Conservation (phyloP, 129 eudicot genomes). For the Scalesia atractyloides region DNA sequence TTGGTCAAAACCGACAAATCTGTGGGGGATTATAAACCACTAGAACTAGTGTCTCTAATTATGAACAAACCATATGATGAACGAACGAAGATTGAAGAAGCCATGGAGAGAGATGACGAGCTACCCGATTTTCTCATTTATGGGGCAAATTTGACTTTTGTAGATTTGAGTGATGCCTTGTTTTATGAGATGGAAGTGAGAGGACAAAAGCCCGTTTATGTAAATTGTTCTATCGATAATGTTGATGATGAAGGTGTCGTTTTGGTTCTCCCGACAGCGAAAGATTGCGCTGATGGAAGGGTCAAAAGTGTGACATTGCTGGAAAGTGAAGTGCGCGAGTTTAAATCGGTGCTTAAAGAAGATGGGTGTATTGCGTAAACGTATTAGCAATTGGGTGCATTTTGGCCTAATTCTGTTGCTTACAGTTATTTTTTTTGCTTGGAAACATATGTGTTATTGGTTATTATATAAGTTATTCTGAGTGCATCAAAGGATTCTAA, state of each 20-base stretch:
- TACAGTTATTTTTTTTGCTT: no score
- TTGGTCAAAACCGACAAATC: constrained; percentile 40
- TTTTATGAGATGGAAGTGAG: constrained; percentile 56
- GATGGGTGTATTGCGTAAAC: constrained; percentile 39
- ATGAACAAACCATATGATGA: constrained; percentile 38
- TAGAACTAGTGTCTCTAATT: constrained; percentile 43
- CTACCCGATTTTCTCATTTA: constrained; percentile 52
- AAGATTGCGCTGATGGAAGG: constrained; percentile 34
- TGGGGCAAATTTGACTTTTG: constrained; percentile 69
- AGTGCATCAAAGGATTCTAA: no score
- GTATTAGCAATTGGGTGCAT: neutral
- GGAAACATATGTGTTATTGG: no score
- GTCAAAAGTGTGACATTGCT: constrained; percentile 50
- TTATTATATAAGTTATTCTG: no score
- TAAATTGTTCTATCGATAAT: constrained; percentile 56
- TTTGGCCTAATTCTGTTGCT: no score
- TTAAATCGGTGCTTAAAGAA: constrained; percentile 43
- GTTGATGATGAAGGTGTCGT: constrained; percentile 72
- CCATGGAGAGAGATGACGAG: constrained; percentile 38
- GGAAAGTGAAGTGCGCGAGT: constrained; percentile 37
- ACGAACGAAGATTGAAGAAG: constrained; percentile 41
- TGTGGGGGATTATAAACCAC: constrained; percentile 15
- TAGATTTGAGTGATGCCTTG: constrained; percentile 43
- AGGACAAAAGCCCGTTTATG: constrained; percentile 53
- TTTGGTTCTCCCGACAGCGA: constrained; percentile 57